These are phyloP conservation scores for Fusarium euwallaceae DNA, from an alignment of 2,329 filamentous ascomycete genomes.

Conservation along the genomic window DNA sequence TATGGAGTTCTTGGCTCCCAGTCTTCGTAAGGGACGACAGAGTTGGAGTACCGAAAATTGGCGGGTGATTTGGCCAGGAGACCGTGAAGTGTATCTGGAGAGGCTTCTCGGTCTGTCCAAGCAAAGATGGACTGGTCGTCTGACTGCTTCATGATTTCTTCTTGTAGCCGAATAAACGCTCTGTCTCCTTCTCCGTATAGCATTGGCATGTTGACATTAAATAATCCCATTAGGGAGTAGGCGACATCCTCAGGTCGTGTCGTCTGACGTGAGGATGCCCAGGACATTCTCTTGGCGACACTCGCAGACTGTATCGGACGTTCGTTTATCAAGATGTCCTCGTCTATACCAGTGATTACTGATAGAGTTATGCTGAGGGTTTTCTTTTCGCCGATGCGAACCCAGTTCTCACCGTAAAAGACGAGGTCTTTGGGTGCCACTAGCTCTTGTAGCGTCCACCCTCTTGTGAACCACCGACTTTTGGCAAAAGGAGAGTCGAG, in stretches of 20 bases:
- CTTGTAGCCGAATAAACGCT: background rate
- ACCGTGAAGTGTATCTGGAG: slow-evolving; percentile 45
- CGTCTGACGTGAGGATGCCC: slow-evolving; percentile 15
- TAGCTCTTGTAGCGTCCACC: slow-evolving; percentile 7
- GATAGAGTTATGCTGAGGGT: background rate
- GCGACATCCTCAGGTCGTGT: background rate
- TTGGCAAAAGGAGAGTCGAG: slow-evolving; percentile 13
- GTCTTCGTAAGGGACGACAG: slow-evolving; percentile 50
- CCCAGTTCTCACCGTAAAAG: slow-evolving; percentile 15
- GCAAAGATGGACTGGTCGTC: slow-evolving; percentile 20
- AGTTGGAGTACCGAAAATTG: slow-evolving; percentile 54
- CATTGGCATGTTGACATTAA: slow-evolving; percentile 1
- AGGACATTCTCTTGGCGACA: slow-evolving; percentile 16
- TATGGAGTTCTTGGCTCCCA: slow-evolving; percentile 47
- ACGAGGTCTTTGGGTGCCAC: slow-evolving; percentile 7
- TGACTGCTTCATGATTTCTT: slow-evolving; percentile 21
- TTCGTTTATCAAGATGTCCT: background rate
- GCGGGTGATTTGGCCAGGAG: slow-evolving; percentile 62
- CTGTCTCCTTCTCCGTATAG: background rate
- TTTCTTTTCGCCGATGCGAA: slow-evolving; percentile 2
- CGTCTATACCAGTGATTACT: background rate
- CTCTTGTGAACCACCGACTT: slow-evolving; percentile 36
- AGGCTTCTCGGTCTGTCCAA: background rate
- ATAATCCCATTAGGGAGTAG: background rate
- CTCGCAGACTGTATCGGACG: background rate